These are phyloP conservation scores for Cyberlindnera mississippiensis DNA, from an alignment of 805 yeast species.

Conservation along the genomic window DNA sequence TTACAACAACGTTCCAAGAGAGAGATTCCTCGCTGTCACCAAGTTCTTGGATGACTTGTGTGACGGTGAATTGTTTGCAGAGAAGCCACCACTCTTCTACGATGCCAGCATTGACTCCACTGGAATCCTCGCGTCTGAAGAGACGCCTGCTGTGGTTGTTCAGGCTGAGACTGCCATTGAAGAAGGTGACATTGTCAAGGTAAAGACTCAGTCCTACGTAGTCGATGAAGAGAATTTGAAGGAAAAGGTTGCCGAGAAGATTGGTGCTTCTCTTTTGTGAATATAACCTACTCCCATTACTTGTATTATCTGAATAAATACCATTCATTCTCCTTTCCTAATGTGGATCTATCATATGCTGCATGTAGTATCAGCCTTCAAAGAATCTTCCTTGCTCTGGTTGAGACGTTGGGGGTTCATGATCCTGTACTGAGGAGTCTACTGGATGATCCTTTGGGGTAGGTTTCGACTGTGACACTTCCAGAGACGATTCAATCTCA, in stretches of 20 bases:
- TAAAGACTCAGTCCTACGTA: slow-evolving; percentile 10
- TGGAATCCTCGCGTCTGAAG: not conserved
- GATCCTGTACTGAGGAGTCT: too few species aligned
- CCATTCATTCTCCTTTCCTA: too few species aligned
- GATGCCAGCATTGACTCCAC: not conserved
- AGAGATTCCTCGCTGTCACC: slow-evolving; percentile 16
- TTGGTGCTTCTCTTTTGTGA: not conserved
- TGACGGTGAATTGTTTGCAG: slow-evolving; percentile 9
- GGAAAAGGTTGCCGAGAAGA: not conserved
- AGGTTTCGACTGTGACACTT: too few species aligned
- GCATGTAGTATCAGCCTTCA: too few species aligned
- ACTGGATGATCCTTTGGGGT: too few species aligned
- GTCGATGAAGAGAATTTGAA: not conserved
- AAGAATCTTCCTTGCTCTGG: too few species aligned
- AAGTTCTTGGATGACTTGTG: slow-evolving; percentile 10
- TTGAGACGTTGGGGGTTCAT: too few species aligned
- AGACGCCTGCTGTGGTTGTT: slow-evolving; percentile 3
- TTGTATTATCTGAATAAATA: too few species aligned
- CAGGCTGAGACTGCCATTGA: slow-evolving; percentile 14
- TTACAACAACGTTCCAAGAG: slow-evolving; percentile 14
- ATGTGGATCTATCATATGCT: too few species aligned
- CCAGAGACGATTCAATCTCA: too few species aligned
- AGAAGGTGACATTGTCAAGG: slow-evolving; percentile 24
- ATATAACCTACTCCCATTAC: too few species aligned
- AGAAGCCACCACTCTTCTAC: not conserved